phyloP scores from a whole-genome alignment of 768 basidiomycete genomes.

The Leccinum subgranulosum region DNA sequence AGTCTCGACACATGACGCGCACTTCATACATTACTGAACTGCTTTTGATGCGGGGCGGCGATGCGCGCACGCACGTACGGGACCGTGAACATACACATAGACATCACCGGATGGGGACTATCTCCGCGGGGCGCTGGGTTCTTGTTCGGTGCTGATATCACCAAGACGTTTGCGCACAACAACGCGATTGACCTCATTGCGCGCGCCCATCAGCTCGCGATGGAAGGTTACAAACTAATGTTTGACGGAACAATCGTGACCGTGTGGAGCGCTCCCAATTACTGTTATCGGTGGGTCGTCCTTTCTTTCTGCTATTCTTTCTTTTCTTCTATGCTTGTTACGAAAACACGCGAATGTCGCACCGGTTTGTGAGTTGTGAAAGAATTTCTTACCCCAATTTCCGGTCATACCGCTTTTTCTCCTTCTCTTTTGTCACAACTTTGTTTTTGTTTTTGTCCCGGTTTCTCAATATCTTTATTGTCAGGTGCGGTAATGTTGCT shows the following conservation, averaged over 20 bases:
- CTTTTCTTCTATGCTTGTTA: background rate
- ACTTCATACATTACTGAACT: background rate
- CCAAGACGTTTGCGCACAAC: constrained; percentile 83
- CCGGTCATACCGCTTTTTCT: constrained; percentile 14
- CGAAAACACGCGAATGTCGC: background rate
- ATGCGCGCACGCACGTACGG: background rate
- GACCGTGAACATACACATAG: constrained; percentile 33
- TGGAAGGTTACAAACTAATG: constrained; percentile 98
- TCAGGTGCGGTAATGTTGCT: constrained; percentile 92
- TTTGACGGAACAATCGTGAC: constrained; percentile 94
- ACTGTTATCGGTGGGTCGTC: constrained; percentile 83
- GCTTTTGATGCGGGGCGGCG: background rate
- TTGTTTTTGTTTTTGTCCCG: background rate
- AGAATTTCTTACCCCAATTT: constrained; percentile 16
- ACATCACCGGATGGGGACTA: constrained; percentile 92
- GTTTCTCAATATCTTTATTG: background rate
- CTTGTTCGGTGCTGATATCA: constrained; percentile 91
- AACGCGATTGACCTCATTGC: constrained; percentile 96
- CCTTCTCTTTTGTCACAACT: constrained; percentile 8
- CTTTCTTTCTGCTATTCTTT: background rate
- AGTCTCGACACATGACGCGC: background rate
- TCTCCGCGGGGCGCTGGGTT: constrained; percentile 98
- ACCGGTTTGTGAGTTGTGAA: background rate
- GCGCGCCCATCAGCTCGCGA: constrained; percentile 94
- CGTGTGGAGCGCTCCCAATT: constrained; percentile 98